Evolutionary conservation across 768 basidiomycete species (phyloP).

Genomic region (Suillus clintonianus): DNA sequence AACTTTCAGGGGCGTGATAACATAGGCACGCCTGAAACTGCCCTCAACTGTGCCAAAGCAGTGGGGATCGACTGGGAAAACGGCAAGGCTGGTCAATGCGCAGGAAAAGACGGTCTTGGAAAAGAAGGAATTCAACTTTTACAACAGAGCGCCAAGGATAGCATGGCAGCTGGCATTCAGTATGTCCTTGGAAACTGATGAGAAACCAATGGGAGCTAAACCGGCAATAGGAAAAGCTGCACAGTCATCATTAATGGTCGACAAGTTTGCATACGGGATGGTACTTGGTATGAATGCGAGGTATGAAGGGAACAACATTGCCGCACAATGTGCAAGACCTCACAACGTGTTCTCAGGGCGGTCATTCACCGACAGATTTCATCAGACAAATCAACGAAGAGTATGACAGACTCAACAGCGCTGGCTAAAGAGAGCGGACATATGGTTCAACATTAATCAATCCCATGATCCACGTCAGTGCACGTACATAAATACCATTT

Average conservation of each 20-base stretch:
- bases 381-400: slow-evolving; percentile 75
- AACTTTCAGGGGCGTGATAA: slow-evolving; percentile 61
- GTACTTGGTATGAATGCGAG: slow-evolving; percentile 77
- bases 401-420: slow-evolving; percentile 62
- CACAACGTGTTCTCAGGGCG: slow-evolving; percentile 48
- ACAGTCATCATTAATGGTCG: slow-evolving; percentile 75
- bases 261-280: slow-evolving; percentile 75
- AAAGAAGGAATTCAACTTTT: slow-evolving; percentile 67
- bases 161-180: slow-evolving; percentile 55
- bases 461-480: slow-evolving; percentile 12
- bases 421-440: slow-evolving; percentile 19
- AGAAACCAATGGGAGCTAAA: slow-evolving; percentile 9
- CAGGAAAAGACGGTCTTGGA: slow-evolving; percentile 60
- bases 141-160: slow-evolving; percentile 52
- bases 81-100: slow-evolving; percentile 57
- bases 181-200: slow-evolving; percentile 29
- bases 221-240: slow-evolving; percentile 70
- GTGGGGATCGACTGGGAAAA: slow-evolving; percentile 70
- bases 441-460: slow-evolving; percentile 6
- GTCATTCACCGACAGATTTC: slow-evolving; percentile 76
- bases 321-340: background rate
- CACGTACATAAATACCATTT: slow-evolving; percentile 14
- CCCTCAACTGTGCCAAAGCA: slow-evolving; percentile 62
- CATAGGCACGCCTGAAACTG: slow-evolving; percentile 68
- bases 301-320: slow-evolving; percentile 38